A percentile compares a stretch with the other conserved stretches of the same genome.
phyloP scores from a whole-genome alignment of 1,284 basidiomycete genomes.

The Cutaneotrichosporon mucoides region DNA sequence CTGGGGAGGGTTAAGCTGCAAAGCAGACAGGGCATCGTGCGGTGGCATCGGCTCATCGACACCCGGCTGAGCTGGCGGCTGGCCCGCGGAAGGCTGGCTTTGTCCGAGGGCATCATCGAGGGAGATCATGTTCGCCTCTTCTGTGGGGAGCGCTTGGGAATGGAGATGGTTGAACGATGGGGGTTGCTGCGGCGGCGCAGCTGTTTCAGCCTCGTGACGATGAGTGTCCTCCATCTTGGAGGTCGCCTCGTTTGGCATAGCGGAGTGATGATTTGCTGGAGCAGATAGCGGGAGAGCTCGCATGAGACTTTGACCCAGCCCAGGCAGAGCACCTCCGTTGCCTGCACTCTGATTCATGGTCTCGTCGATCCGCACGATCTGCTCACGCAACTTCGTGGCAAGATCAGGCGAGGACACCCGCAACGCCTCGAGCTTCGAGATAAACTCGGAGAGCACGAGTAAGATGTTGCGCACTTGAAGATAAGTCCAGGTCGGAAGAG shows the following conservation, averaged over 20 bases:
- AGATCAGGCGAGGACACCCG: neutral
- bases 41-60: neutral
- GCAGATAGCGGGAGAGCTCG: neutral
- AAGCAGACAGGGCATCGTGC: neutral
- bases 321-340: neutral
- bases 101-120: neutral
- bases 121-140: neutral
- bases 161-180: too few relatives aligned
- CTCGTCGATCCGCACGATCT: conserved; percentile 1
- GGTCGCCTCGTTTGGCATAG: too few relatives aligned
- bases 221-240: too few relatives aligned
- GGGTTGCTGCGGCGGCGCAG: too few relatives aligned
- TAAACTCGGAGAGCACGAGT: neutral
- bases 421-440: neutral
- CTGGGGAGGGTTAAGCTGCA: neutral
- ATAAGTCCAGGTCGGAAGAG: neutral
- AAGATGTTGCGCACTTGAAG: conserved; percentile 1
- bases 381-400: neutral
- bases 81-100: neutral
- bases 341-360: neutral
- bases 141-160: too few relatives aligned
- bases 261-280: too few relatives aligned
- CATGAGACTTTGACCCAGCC: neutral
- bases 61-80: neutral
- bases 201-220: too few relatives aligned